Evolutionary conservation across 2,329 filamentous ascomycete genomes (phyloP).

Genomic region (Pseudogymnoascus sp.): DNA sequence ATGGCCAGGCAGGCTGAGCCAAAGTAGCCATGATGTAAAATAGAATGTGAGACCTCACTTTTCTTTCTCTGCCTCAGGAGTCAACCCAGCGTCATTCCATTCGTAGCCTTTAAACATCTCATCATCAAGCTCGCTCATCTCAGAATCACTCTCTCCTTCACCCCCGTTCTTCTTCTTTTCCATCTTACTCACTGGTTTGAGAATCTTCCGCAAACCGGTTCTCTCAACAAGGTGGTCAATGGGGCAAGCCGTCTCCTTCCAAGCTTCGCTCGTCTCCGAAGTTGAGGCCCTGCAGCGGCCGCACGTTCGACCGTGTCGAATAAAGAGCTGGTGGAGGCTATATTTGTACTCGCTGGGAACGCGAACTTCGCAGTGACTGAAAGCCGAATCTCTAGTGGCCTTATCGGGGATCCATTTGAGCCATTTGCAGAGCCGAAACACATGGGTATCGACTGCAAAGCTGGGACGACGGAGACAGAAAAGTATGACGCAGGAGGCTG

Average conservation of each 20-base stretch:
- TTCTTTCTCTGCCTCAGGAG: background rate
- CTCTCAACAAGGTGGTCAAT: conserved; percentile 56
- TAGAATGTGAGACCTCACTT: background rate
- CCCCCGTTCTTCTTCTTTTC: conserved; percentile 20
- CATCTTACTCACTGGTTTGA: conserved; percentile 23
- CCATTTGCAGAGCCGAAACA: conserved; percentile 45
- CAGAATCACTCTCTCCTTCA: conserved; percentile 14
- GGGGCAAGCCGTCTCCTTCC: conserved; percentile 52
- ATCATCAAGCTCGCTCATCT: conserved; percentile 9
- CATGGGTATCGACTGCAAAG: conserved; percentile 54
- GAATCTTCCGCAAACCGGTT: conserved; percentile 45
- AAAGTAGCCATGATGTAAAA: background rate
- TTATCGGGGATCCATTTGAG: conserved; percentile 49
- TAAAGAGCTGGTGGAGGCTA: conserved; percentile 47
- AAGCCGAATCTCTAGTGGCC: conserved; percentile 40
- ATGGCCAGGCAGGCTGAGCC: background rate
- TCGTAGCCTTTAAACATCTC: background rate
- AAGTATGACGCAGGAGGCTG: conserved; percentile 48
- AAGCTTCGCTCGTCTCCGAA: conserved; percentile 51
- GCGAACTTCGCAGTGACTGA: conserved; percentile 45
- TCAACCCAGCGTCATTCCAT: background rate
- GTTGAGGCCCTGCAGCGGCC: conserved; percentile 43
- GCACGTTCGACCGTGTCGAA: conserved; percentile 45
- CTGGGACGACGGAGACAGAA: conserved; percentile 47
- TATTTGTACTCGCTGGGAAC: conserved; percentile 49